Conservation (phyloP, 2,329 filamentous ascomycete species). For the Aspergillus udagawae region DNA sequence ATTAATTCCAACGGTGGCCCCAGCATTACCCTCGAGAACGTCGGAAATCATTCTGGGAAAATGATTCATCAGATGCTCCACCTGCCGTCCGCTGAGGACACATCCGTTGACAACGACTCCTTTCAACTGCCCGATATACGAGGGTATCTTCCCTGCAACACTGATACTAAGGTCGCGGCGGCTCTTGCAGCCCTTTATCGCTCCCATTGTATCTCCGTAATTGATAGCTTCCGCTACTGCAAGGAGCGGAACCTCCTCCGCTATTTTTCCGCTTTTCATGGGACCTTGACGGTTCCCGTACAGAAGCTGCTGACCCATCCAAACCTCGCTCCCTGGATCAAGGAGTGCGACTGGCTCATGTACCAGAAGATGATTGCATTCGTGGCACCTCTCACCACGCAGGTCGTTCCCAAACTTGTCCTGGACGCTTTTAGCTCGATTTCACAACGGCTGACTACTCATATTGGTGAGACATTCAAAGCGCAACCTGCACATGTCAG, state of each 20-base stretch:
- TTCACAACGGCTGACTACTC: slow-evolving; percentile 71
- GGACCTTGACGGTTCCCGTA: slow-evolving; percentile 92
- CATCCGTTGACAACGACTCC: slow-evolving; percentile 60
- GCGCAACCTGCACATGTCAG: slow-evolving; percentile 81
- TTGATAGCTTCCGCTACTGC: slow-evolving; percentile 93
- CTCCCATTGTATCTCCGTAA: slow-evolving; percentile 89
- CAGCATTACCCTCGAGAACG: slow-evolving; percentile 34
- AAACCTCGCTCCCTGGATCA: slow-evolving; percentile 83
- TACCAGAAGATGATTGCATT: slow-evolving; percentile 97
- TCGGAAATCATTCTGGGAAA: slow-evolving; percentile 34
- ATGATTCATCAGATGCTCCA: slow-evolving; percentile 40
- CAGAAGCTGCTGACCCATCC: slow-evolving; percentile 85
- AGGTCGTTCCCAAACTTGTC: slow-evolving; percentile 84
- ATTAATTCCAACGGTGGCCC: slow-evolving; percentile 24
- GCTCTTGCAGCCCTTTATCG: slow-evolving; percentile 84
- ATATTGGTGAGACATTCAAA: slow-evolving; percentile 81
- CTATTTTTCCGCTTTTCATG: slow-evolving; percentile 90
- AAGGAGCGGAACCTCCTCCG: slow-evolving; percentile 97
- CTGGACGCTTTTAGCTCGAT: slow-evolving; percentile 84
- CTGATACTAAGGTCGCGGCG: slow-evolving; percentile 81
- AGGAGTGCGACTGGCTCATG: slow-evolving; percentile 90
- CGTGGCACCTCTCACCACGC: slow-evolving; percentile 79
- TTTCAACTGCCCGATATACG: slow-evolving; percentile 83
- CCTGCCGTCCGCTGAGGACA: slow-evolving; percentile 31
- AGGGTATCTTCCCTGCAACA: slow-evolving; percentile 72